Evolutionary conservation across 768 basidiomycete species (phyloP), one percentile per base, ranked within the genome.

Genomic region (Pleurotus ostreatus): DNA sequence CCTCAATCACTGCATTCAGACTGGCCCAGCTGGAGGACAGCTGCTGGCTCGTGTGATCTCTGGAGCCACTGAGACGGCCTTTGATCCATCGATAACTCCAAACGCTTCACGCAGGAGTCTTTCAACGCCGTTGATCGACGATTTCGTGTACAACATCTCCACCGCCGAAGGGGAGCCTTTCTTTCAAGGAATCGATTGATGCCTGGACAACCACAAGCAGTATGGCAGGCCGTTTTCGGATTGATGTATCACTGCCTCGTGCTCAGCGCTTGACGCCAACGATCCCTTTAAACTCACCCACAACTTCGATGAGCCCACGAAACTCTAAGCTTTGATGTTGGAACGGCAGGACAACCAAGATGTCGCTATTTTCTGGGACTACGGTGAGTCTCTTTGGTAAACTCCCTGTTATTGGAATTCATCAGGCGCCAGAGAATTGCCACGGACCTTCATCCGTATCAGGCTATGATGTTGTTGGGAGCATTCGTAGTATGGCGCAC

Each of bases 291-390:
- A 47, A 55, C 41, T 34, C 9, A 34, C 30, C 30, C 30, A 34
- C 1, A 34, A 34, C 30, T 11, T 34, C 30, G 2, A 34, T 34
- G 30, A 34, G 30, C 30, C 30, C 8, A 34, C 30, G 30, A 34
- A 34, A 34, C 30, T 34, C 30, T 3, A 34, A 34, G 30, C 47
- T 56, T 54, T 49, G 61, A 75, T 74, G 73, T 47, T 60, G 65
- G 57, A 60, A 61, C 22, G 57, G 41, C 41, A 44, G n/a, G 41
- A 44, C 13, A 16, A 44, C 13, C 41, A 65, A 37, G 63, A 70
- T 25, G 78, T 80, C 48, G 77, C 76, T 48, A 71, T 80, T 41
- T 80, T 75, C 55, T 75, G 73, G 73, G 73, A 75, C 49, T 72
- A 68, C 57, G 73, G 72, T 71, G 47, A 38, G 58, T 60, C 9